Evolutionary conservation across 345 rosid species (phyloP).

Genomic region (Carallia pectinifolia): DNA sequence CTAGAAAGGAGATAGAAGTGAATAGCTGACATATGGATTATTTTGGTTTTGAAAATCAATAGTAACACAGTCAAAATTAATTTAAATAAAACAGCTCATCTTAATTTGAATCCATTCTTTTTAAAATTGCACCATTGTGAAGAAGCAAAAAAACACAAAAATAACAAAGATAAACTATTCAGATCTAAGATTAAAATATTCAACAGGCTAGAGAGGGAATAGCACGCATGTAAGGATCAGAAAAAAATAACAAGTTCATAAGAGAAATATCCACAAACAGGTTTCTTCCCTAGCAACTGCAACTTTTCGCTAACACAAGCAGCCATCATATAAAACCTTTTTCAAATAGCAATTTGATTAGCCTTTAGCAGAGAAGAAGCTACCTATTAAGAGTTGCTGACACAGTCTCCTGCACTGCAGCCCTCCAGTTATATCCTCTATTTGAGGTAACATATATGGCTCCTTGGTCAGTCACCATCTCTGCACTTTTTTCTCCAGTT

Average conservation of each 20-base stretch:
- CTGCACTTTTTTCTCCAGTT: slow-evolving; percentile 89
- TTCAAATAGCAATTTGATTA: not conserved
- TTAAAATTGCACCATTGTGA: no score
- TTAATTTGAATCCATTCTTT: no score
- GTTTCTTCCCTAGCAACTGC: not conserved
- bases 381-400: slow-evolving; percentile 97
- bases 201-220: no score
- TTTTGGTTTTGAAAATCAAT: no score
- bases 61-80: no score
- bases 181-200: no score
- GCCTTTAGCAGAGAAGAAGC: slow-evolving; percentile 10
- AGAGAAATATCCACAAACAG: not conserved
- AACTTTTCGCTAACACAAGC: slow-evolving; percentile 3
- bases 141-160: no score
- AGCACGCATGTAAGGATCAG: not conserved
- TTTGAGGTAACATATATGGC: slow-evolving; percentile 91
- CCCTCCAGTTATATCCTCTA: slow-evolving; percentile 89
- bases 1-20: no score
- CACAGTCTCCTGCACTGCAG: slow-evolving; percentile 91
- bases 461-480: slow-evolving; percentile 95
- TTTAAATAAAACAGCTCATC: no score
- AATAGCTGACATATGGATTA: no score
- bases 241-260: not conserved
- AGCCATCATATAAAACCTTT: slow-evolving; percentile 2
- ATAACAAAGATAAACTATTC: no score